A percentile compares a stretch with the other conserved stretches of the same genome.
Evolutionary conservation across 2,329 filamentous ascomycete genomes (phyloP).

Genomic region (Purpureocillium lavendulum): DNA sequence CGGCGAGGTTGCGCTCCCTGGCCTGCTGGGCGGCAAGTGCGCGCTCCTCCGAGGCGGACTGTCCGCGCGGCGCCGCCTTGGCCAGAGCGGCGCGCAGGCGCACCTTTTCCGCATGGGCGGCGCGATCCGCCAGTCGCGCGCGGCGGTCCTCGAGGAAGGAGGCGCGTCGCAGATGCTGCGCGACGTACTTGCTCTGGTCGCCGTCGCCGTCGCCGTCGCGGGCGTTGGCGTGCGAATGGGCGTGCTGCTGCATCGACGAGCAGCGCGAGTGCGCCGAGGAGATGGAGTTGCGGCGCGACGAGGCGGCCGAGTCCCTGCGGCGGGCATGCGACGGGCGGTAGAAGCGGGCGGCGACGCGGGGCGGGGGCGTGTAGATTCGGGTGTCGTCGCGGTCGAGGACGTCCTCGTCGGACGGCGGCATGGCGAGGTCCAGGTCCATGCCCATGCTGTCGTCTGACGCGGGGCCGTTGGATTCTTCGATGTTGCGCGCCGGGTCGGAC

Average conservation of each 20-base stretch:
- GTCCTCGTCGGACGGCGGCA: constrained; percentile 29
- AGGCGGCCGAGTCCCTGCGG: constrained; percentile 67
- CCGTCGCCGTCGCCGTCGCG: constrained; percentile 34
- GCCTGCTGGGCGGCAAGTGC: constrained; percentile 71
- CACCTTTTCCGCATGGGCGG: constrained; percentile 77
- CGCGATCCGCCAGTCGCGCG: constrained; percentile 69
- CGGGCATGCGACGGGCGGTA: constrained; percentile 59
- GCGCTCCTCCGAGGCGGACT: constrained; percentile 62
- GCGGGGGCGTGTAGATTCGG: constrained; percentile 53
- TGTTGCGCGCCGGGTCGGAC: constrained; percentile 31
- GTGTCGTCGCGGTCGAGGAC: constrained; percentile 24
- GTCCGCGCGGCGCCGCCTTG: constrained; percentile 59
- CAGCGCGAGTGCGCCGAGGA: constrained; percentile 67
- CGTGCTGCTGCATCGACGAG: constrained; percentile 38
- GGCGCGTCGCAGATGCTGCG: constrained; percentile 70
- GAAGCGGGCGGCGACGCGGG: constrained; percentile 71
- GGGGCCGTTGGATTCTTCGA: constrained; percentile 23
- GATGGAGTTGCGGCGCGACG: constrained; percentile 71
- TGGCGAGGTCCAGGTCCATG: constrained; percentile 26
- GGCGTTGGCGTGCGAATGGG: constrained; percentile 16
- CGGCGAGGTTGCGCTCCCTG: constrained; percentile 70
- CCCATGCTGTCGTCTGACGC: constrained; percentile 21
- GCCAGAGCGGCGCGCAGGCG: constrained; percentile 65
- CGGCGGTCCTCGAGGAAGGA: constrained; percentile 77
- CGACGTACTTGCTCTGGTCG: constrained; percentile 69